Conservation (phyloP, 257 asterid species). For the Salvia splendens region DNA sequence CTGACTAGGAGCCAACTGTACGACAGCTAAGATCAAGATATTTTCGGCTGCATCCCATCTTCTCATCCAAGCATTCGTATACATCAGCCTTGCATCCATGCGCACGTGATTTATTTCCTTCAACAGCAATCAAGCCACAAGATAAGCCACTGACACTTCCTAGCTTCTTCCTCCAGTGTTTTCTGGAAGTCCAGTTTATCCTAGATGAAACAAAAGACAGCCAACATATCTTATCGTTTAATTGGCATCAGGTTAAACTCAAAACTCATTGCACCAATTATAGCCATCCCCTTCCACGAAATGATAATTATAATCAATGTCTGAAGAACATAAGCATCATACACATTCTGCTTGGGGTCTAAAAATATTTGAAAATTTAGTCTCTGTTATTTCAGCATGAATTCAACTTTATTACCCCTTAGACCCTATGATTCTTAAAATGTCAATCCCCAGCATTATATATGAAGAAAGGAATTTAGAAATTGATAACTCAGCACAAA, state of each 20-base stretch:
- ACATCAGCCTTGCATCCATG: too few relatives aligned
- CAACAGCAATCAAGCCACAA: slow-evolving; percentile 99
- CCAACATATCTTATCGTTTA: slow-evolving; percentile 10
- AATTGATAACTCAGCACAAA: not conserved
- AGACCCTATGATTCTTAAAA: slow-evolving; percentile 1
- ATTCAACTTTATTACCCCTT: not conserved
- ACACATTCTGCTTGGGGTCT: not conserved
- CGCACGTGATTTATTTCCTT: too few relatives aligned
- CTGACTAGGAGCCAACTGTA: too few relatives aligned
- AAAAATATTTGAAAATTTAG: not conserved
- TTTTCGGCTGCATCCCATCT: too few relatives aligned
- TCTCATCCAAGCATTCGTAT: too few relatives aligned
- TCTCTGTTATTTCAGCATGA: not conserved
- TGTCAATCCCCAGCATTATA: not conserved
- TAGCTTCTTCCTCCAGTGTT: slow-evolving; percentile 92
- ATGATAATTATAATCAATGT: slow-evolving; percentile 5
- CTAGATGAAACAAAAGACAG: slow-evolving; percentile 40
- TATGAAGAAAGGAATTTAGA: not conserved
- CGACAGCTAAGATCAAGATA: too few relatives aligned
- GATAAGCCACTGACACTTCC: slow-evolving; percentile 89
- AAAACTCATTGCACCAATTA: slow-evolving; percentile 4
- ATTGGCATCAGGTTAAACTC: slow-evolving; percentile 15
- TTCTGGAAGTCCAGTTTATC: slow-evolving; percentile 81
- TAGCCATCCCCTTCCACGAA: slow-evolving; percentile 16
- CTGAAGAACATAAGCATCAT: slow-evolving; percentile 2